A percentile compares a stretch with the other conserved stretches of the same genome.
These are phyloP conservation scores for Closterium sp. DNA, from an alignment of 139 green algal genomes.

Conservation along the genomic window DNA sequence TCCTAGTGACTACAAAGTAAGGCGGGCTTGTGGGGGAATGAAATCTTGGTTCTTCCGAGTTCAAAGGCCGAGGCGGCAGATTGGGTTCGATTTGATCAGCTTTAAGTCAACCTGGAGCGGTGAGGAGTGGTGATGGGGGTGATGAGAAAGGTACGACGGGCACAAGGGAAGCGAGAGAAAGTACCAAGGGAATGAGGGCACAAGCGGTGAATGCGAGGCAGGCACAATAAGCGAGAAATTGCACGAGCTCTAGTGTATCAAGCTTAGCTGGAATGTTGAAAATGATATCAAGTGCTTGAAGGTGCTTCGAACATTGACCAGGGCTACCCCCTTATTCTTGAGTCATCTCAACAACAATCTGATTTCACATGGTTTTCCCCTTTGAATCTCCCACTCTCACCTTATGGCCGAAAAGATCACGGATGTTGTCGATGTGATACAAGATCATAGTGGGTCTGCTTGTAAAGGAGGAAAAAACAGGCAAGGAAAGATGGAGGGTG, in stretches of 20 bases:
- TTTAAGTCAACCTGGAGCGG: constrained; percentile 61
- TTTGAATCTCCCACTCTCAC: constrained; percentile 55
- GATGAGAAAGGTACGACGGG: background rate
- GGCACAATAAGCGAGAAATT: too few species aligned
- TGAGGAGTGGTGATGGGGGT: background rate
- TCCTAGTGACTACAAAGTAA: background rate
- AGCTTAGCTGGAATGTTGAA: background rate
- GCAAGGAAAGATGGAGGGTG: background rate
- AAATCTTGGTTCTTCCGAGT: background rate
- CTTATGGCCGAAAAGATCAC: constrained; percentile 97
- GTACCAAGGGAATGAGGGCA: too few species aligned
- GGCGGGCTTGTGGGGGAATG: too few species aligned
- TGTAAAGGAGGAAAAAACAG: background rate
- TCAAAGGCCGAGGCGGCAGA: constrained; percentile 86
- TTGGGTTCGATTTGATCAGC: constrained; percentile 89
- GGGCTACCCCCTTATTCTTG: background rate
- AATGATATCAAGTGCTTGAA: background rate
- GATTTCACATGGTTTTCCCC: background rate
- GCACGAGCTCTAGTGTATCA: background rate
- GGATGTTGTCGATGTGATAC: constrained; percentile 98
- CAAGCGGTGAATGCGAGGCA: too few species aligned
- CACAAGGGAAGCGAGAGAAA: background rate
- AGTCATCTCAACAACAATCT: background rate
- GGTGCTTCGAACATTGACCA: background rate
- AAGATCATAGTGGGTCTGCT: constrained; percentile 95